Evolutionary conservation across 2,329 filamentous ascomycete species (phyloP).

Genomic region (Orbilia javanica): DNA sequence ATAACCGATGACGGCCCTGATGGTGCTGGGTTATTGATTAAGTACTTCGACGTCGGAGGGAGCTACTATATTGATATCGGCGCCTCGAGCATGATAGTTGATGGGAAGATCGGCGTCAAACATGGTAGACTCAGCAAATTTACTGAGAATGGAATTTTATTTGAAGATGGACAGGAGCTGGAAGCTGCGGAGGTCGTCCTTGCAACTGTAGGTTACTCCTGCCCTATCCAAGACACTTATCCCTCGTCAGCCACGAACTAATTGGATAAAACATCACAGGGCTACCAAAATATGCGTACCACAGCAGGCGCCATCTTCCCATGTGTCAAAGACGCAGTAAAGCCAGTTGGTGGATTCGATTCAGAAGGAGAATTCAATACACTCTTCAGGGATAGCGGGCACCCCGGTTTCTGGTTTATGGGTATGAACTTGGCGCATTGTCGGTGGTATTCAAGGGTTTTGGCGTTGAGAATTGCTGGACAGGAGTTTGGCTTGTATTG

Average conservation of each 20-base stretch:
- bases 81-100: slow-evolving; percentile 72
- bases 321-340: slow-evolving; percentile 71
- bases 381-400: slow-evolving; percentile 73
- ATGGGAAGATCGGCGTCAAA: slow-evolving; percentile 75
- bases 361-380: slow-evolving; percentile 70
- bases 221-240: background rate
- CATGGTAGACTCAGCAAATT: slow-evolving; percentile 71
- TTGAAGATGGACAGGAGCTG: slow-evolving; percentile 71
- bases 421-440: slow-evolving; percentile 75
- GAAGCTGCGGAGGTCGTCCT: slow-evolving; percentile 75
- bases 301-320: slow-evolving; percentile 74
- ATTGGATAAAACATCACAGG: slow-evolving; percentile 63
- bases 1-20: slow-evolving; percentile 72
- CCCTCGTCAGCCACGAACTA: slow-evolving; percentile 55
- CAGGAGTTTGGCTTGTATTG: slow-evolving; percentile 1
- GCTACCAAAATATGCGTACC: slow-evolving; percentile 77
- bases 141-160: slow-evolving; percentile 66
- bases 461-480: slow-evolving; percentile 68
- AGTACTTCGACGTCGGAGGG: slow-evolving; percentile 76
- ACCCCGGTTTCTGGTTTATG: slow-evolving; percentile 76
- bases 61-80: slow-evolving; percentile 80
- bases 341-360: slow-evolving; percentile 75
- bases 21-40: slow-evolving; percentile 71
- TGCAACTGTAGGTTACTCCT: slow-evolving; percentile 68
- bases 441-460: slow-evolving; percentile 71